Conservation (phyloP, 495 filamentous ascomycete genomes). For the Penicillium silybi region DNA sequence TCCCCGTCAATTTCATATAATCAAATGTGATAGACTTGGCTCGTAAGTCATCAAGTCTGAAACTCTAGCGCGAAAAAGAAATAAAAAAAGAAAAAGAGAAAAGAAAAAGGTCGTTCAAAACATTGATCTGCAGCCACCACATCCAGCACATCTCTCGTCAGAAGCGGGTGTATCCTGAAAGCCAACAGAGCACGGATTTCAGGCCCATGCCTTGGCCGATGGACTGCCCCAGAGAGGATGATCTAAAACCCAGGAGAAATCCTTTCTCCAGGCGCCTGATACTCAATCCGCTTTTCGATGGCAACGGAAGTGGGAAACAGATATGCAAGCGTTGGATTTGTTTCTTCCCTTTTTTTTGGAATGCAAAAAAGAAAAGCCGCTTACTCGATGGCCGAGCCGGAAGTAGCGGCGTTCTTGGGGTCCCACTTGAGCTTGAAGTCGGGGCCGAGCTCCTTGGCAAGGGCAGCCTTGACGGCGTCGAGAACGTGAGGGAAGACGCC, state of each 20-base stretch:
- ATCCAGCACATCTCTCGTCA: neutral
- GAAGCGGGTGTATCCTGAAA: neutral
- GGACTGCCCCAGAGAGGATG: neutral
- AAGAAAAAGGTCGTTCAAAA: neutral
- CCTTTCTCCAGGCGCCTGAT: neutral
- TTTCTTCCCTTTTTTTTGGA: neutral
- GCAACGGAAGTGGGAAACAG: neutral
- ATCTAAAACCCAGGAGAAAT: neutral
- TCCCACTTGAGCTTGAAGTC: conserved; percentile 58
- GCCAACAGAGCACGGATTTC: neutral
- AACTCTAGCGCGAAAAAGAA: neutral
- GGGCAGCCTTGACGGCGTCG: conserved; percentile 49
- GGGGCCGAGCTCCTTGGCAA: conserved; percentile 53
- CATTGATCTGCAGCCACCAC: neutral
- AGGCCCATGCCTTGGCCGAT: neutral
- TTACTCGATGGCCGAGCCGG: conserved; percentile 57
- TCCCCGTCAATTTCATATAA: neutral
- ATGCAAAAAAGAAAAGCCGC: neutral
- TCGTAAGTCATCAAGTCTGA: neutral
- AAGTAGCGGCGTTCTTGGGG: conserved; percentile 55
- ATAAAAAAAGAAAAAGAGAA: neutral
- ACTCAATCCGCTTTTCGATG: neutral
- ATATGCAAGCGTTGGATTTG: neutral
- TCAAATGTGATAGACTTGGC: neutral
- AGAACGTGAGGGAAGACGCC: conserved; percentile 55